Conservation (phyloP, 1,284 basidiomycete species). For the Ustilago trichophora region DNA sequence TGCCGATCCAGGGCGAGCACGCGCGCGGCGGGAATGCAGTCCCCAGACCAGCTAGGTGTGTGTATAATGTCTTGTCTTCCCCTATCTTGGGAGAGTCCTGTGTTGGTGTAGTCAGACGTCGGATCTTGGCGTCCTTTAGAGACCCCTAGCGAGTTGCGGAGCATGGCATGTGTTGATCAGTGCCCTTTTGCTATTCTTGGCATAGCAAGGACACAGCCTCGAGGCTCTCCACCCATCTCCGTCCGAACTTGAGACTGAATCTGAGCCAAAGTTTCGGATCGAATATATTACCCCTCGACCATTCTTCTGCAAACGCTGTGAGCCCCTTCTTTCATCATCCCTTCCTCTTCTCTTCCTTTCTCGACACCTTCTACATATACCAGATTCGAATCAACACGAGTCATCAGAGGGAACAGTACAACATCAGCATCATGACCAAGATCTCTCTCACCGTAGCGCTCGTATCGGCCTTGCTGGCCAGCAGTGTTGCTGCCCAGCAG, state of each 20-base stretch:
- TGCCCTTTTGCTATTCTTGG: conserved; percentile 20
- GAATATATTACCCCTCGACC: conserved; percentile 21
- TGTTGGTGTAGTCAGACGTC: no score
- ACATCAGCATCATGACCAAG: conserved; percentile 28
- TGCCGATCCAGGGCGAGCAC: conserved; percentile 25
- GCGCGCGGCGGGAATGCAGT: conserved; percentile 19
- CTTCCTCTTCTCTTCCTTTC: not conserved
- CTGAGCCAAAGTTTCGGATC: not conserved
- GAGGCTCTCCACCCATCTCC: not conserved
- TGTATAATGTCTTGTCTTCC: no score
- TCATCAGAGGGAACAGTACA: not conserved
- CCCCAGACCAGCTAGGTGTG: no score
- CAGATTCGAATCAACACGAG: not conserved
- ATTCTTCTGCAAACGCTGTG: not conserved
- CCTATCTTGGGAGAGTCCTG: no score
- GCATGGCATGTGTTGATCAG: not conserved
- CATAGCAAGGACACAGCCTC: conserved; percentile 4
- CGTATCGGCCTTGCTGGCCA: conserved; percentile 12
- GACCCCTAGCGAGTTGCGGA: no score
- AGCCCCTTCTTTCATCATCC: not conserved
- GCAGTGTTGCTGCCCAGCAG: conserved; percentile 8
- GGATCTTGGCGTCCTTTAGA: conserved; percentile 31
- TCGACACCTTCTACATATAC: not conserved
- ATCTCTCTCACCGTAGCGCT: conserved; percentile 16
- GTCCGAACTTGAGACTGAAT: not conserved